A percentile compares a stretch with the other conserved stretches of the same genome.
Evolutionary conservation across 208 protist species (phyloP).

Genomic region (Cochliopodium minus): DNA sequence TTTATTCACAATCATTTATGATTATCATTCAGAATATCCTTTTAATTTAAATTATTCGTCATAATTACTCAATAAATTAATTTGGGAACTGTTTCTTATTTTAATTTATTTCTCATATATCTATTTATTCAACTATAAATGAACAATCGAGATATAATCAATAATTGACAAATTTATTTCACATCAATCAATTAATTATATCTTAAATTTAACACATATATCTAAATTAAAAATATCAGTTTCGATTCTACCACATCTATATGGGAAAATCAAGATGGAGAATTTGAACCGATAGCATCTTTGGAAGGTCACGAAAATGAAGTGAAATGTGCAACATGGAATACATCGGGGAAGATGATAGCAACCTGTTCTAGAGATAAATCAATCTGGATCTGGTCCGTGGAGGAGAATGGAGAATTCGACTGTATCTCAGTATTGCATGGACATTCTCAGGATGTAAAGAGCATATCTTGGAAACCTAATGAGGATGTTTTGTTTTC

Average conservation of each 20-base stretch:
- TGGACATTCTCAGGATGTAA: slow-evolving; percentile 67
- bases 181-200: too few relatives aligned
- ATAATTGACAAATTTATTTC: too few relatives aligned
- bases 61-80: too few relatives aligned
- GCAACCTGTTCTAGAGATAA: slow-evolving; percentile 63
- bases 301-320: slow-evolving; percentile 68
- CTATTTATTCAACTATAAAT: too few relatives aligned
- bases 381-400: slow-evolving; percentile 58
- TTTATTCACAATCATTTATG: too few relatives aligned
- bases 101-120: too few relatives aligned
- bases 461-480: slow-evolving; percentile 52
- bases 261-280: not conserved
- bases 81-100: too few relatives aligned
- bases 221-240: too few relatives aligned
- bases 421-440: slow-evolving; percentile 60
- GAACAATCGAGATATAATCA: too few relatives aligned
- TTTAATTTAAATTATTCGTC: too few relatives aligned
- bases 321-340: slow-evolving; percentile 64
- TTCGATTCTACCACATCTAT: not conserved
- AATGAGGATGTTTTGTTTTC: slow-evolving; percentile 38
- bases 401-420: slow-evolving; percentile 27
- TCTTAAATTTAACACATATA: too few relatives aligned
- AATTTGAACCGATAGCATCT: not conserved
- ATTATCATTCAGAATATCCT: too few relatives aligned
- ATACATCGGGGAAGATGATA: slow-evolving; percentile 39